phyloP scores from a whole-genome alignment of 1,284 basidiomycete species.

The Marasmius tenuissimus region DNA sequence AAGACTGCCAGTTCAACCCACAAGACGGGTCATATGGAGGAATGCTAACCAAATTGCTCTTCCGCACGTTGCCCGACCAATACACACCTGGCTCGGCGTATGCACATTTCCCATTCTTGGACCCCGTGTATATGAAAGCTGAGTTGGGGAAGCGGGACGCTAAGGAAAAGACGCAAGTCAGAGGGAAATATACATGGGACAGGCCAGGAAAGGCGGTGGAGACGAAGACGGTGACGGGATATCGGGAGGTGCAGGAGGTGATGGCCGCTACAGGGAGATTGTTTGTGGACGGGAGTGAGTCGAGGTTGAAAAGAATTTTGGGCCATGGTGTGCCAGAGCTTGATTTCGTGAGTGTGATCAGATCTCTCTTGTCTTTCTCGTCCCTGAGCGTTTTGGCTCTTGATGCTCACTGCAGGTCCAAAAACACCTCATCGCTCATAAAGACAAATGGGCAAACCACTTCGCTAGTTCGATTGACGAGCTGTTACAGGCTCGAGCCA shows the following conservation, averaged over 20 bases:
- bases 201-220: slow-evolving; percentile 27
- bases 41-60: slow-evolving; percentile 70
- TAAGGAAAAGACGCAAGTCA: slow-evolving; percentile 19
- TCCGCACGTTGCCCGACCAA: slow-evolving; percentile 66
- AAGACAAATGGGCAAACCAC: slow-evolving; percentile 2
- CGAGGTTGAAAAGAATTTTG: slow-evolving; percentile 24
- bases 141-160: slow-evolving; percentile 27
- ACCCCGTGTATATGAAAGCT: slow-evolving; percentile 45
- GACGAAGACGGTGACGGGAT: slow-evolving; percentile 26
- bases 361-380: not conserved
- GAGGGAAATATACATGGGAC: slow-evolving; percentile 49
- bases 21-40: slow-evolving; percentile 73
- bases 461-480: not conserved
- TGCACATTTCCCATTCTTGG: slow-evolving; percentile 67
- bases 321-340: slow-evolving; percentile 2
- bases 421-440: not conserved
- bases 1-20: slow-evolving; percentile 63
- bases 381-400: not conserved
- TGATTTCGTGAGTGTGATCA: not conserved
- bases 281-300: slow-evolving; percentile 32
- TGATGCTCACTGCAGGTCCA: not conserved
- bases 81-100: slow-evolving; percentile 62
- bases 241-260: slow-evolving; percentile 35
- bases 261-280: slow-evolving; percentile 18
- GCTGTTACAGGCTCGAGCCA: not conserved